A percentile compares a stretch with the other conserved stretches of the same genome.
Conservation (phyloP, 2,329 filamentous ascomycete species). For the Cladosporium oxysporum region DNA sequence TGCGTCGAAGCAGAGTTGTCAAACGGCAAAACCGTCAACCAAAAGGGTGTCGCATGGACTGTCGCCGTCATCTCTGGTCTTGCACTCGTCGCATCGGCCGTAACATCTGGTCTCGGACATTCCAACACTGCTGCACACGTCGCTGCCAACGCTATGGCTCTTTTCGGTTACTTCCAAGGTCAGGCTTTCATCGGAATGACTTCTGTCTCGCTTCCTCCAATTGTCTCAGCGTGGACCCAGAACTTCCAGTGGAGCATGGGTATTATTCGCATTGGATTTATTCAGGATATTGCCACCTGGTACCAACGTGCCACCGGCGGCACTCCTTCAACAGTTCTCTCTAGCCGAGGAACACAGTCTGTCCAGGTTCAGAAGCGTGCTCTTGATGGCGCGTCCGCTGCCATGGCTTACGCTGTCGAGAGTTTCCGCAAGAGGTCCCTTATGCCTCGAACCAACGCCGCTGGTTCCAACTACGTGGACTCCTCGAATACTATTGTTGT, state of each 20-base stretch:
- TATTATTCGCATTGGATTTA: slow-evolving; percentile 82
- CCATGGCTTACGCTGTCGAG: slow-evolving; percentile 57
- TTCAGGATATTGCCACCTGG: slow-evolving; percentile 90
- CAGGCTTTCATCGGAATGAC: slow-evolving; percentile 90
- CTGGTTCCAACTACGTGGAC: slow-evolving; percentile 32
- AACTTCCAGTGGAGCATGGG: slow-evolving; percentile 99
- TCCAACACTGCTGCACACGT: slow-evolving; percentile 94
- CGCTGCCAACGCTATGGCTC: slow-evolving; percentile 87
- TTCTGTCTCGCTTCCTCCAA: slow-evolving; percentile 77
- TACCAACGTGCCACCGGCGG: slow-evolving; percentile 93
- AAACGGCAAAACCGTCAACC: slow-evolving; percentile 89
- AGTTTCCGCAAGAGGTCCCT: slow-evolving; percentile 48
- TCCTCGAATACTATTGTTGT: slow-evolving; percentile 55
- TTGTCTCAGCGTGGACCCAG: slow-evolving; percentile 91
- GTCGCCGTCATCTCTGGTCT: slow-evolving; percentile 86
- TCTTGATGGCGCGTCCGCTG: slow-evolving; percentile 45
- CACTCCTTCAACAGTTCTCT: slow-evolving; percentile 75
- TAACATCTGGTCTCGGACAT: slow-evolving; percentile 87
- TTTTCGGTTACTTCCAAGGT: slow-evolving; percentile 92
- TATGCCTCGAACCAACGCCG: slow-evolving; percentile 31
- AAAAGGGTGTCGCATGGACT: slow-evolving; percentile 84
- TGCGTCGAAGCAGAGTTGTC: slow-evolving; percentile 87
- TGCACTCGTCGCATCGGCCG: slow-evolving; percentile 78
- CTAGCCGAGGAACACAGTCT: slow-evolving; percentile 71
- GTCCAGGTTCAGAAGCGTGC: slow-evolving; percentile 78